Base-by-base conservation (phyloP, 257 asterid genomes). In the Solanum chmielewskii region DNA sequence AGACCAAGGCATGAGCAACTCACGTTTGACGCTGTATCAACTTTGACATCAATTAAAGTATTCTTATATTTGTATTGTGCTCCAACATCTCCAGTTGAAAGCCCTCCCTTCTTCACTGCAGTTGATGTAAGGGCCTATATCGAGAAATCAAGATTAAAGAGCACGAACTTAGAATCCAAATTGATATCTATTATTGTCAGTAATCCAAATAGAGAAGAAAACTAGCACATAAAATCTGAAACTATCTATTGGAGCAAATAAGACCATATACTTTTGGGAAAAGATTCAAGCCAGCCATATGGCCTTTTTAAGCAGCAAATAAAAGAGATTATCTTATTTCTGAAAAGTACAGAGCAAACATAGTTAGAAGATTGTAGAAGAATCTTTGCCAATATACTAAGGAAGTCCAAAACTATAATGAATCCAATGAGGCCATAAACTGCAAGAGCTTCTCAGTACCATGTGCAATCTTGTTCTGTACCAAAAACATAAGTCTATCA, bases 21-120 rank as follows among this genome's bases (percentile, higher is more conserved):
- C 88, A 97, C 98, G 81, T 94, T 95, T 83, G 98, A 94, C 83
- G 92, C 98, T 8, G 99, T 97, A 88, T 97, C 99, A 86, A 97
- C 95, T 95, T 94, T 95, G 87, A 94, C 86, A 91, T 95, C 96
- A 68, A 92, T 83, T 66, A 91, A 86, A 73, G 92, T 86, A 81
- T 95, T 93, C 89, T 90, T 97, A 87, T 94, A 94, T 64, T 87
- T 85, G 92, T 95, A 94, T 87, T 87, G 94, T 69, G 94, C 95
- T 87, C 92, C 94, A 60, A 97, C 92, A 90, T 97, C 99, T 86
- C 98, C 98, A 81, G 94, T 93, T 62, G 98, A 91, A 83, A 94
- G 93, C 69, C 96, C 97, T 87, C 98, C 98, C 81, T 94, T 97
- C 89, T 93, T 94, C 89, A 93, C 94, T 0, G 97, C 92, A 74